A percentile compares a stretch with the other conserved stretches of the same genome.
Conservation (phyloP, 1,139 yeast species). For the Pichia sp. region DNA sequence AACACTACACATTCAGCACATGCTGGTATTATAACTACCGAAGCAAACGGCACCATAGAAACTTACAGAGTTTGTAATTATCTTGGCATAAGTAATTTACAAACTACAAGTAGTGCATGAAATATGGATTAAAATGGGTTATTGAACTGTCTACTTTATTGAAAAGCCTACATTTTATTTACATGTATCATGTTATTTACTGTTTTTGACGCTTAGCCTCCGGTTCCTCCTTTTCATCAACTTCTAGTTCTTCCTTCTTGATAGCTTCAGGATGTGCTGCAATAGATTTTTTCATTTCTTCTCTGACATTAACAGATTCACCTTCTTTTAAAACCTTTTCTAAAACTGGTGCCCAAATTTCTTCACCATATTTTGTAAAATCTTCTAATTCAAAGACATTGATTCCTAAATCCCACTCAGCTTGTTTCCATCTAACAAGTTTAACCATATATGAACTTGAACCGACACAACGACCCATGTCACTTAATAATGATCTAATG, state of each 20-base stretch:
- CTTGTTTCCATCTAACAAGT: constrained; percentile 66
- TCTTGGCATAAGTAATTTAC: constrained; percentile 5
- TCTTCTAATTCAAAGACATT: constrained; percentile 59
- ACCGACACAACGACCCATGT: constrained; percentile 74
- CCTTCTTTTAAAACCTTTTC: constrained; percentile 40
- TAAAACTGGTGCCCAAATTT: constrained; percentile 65
- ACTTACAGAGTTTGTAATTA: constrained; percentile 14
- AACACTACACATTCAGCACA: not conserved
- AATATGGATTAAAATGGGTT: not conserved
- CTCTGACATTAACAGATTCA: constrained; percentile 31
- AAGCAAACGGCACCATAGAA: not conserved
- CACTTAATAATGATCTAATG: constrained; percentile 83
- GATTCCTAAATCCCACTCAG: constrained; percentile 70
- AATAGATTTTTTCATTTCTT: constrained; percentile 23
- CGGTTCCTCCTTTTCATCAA: constrained; percentile 3
- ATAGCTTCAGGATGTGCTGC: constrained; percentile 12
- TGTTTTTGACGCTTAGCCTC: constrained; percentile 11
- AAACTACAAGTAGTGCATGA: not conserved
- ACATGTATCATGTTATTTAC: not conserved
- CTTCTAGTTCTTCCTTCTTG: constrained; percentile 7
- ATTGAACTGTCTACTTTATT: not conserved
- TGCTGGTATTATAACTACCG: not conserved
- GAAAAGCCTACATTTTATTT: not conserved
- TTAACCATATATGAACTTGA: constrained; percentile 88
- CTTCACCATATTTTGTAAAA: constrained; percentile 50